Base-by-base conservation (phyloP, 202 grass and related monocot genomes). In the Zoysia matrella region DNA sequence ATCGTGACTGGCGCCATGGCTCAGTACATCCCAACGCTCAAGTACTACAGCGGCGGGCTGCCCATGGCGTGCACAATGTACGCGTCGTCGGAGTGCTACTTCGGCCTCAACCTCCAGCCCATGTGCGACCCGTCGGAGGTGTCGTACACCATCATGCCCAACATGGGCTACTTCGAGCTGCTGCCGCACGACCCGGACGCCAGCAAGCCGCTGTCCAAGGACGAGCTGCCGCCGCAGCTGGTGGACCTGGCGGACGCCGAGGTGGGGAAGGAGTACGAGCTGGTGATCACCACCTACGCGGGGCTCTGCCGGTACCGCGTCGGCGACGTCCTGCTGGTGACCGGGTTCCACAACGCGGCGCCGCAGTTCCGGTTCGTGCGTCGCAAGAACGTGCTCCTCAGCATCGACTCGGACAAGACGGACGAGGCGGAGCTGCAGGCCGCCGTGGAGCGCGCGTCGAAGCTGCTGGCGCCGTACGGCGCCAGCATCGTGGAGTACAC, bases 31-130 rank as follows among this genome's bases (percentile, higher is more conserved):
- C 94, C 92, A 0, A 97, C 90, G 58, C 94, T 97, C 71, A 86
- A 86, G 84, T 97, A 91, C 88, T 94, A 94, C 83, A 91, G 94
- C 83, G 88, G 90, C 2, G 88, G 94, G 8, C 90, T 97, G 0
- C 94, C 94, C 13, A 97, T 97, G 94, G 89, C 94, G 10, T 97
- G 94, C 82, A 94, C 91, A 80, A 97, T 94, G 94, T 94, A 97
- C 76, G 94, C 94, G 0, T 97, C 94, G 1, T 97, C 94, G 2
- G 94, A 97, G 78, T 97, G 94, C 76, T 97, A 97, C 87, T 97
- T 97, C 76, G 94, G 94, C 9, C 91, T 97, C 40, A 97, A 97
- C 83, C 91, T 97, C 79, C 86, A 36, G 30, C 94, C 94, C 13
- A 92, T 94, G 90, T 89, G 81, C 74, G 79, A 94, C 62, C 94